Base-by-base conservation (phyloP, 495 filamentous ascomycete genomes). In the Lasiosphaeria miniovina region DNA sequence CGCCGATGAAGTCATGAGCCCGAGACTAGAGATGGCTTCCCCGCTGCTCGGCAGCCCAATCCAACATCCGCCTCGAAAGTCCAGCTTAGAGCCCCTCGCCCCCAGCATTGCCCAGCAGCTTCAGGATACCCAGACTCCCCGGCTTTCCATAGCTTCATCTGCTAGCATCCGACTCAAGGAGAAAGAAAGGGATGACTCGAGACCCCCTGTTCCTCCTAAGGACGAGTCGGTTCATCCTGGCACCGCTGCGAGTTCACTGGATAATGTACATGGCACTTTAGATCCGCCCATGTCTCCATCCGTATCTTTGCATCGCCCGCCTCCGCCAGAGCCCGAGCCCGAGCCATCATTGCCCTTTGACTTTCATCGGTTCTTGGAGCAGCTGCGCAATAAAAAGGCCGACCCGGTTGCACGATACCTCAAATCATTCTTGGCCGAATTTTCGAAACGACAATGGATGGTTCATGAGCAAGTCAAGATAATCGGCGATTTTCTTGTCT, bases 401-500 rank as follows among this genome's bases (percentile, higher is more conserved):
- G 94, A 99, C 65, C 95, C 94, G 5, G 93, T 99, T 2, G 95
- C 94, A 11, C 90, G 90, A 63, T 99, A 96, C 70, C 82, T 99
- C 17, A 88, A 93, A 49, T 97, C 93, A 6, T 99, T 99, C 68
- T 78, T 99, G 11, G 81, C 84, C 40, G 94, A 98, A 71, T 99
- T 99, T 75, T 90, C 88, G 10, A 99, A 99, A 75, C 90, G 91
- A 65, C 95, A 97, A 72, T 99, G 94, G 94, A 95, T 96, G 93
- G 94, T 96, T 7, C 94, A 98, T 68, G 94, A 99, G 73, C 94
- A 99, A 71, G 93, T 96, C 62, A 99, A 99, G 71, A 96, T 99
- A 49, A 93, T 99, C 60, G 86, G 90, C 57, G 94, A 99, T 69
- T 99, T 99, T 67, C 78, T 99, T 43, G 82, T 90, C n/a, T 99